Evolutionary conservation across 345 rosid species (phyloP), one percentile per base, ranked within the genome.

Genomic region (Corchorus olitorius): DNA sequence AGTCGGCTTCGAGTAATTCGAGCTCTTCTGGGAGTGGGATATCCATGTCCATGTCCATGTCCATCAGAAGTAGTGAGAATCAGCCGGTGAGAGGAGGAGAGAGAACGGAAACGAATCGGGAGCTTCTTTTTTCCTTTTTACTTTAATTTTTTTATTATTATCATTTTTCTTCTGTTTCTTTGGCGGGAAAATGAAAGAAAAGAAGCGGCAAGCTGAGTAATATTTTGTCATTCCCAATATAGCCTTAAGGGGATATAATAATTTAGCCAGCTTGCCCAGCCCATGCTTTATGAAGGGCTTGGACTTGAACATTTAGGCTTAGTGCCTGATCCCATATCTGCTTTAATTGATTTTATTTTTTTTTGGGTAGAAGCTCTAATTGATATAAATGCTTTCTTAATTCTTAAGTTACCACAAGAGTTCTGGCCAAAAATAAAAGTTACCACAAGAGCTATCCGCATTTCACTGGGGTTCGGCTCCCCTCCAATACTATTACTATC

Each of bases 1-100:
- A 86, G 79, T 95, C 80, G 41, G 92, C 89, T 84, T 92, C 99
- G 13, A 93, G 95, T 81, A 91, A 85, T 85, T 96, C 97, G 77
- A 96, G 95, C 89, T 96, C 99, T 77, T 91, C 97, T 3, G 94
- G 89, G 0, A 77, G 83, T 19, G 97, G 98, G 33, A 91, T 88
- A 79, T 90, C 97, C 83, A 87, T 82, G 19, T 94, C 91, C 89
- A 87, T 82, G 19, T 94, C 91, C 89, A 87, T 87, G 35, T 77
- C 85, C 35, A 33, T 72, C 43, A 77, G 70, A n/a, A 56, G 77
- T 48, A 39, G 54, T 37, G 49, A 49, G 65, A n/a, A 33, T 39
- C 45, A 34, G 72, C 34, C 8, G 15, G 16, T 58, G 56, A 35
- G 54, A 60, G 54, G 43, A 16, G 65, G 0, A 59, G 19, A 68